A percentile compares a stretch with the other conserved stretches of the same genome.
These are phyloP conservation scores for Venustampulla echinocandica DNA, from an alignment of 495 filamentous ascomycete genomes.

Conservation along the genomic window DNA sequence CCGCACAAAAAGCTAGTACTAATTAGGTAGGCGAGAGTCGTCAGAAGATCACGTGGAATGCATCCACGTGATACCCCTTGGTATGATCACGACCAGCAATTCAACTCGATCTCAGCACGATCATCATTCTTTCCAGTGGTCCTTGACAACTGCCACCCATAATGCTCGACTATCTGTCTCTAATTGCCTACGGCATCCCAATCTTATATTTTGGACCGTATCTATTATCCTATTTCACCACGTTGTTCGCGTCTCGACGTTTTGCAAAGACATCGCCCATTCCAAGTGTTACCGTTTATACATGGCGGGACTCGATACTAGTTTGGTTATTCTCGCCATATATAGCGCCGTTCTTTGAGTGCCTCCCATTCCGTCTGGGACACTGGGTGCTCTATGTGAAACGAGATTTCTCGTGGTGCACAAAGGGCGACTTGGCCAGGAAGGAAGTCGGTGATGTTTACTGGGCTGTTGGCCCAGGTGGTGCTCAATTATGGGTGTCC, in stretches of 20 bases:
- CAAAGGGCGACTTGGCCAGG: constrained; percentile 17
- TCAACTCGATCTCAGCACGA: too few relatives aligned
- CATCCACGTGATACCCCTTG: too few relatives aligned
- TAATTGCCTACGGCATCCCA: neutral
- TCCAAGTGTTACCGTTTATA: neutral
- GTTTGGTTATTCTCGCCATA: constrained; percentile 10
- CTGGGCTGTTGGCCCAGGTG: constrained; percentile 21
- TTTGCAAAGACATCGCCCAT: neutral
- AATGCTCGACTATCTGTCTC: neutral
- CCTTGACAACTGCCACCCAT: neutral
- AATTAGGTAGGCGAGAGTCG: too few relatives aligned
- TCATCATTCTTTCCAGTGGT: too few relatives aligned
- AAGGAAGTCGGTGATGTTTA: constrained; percentile 32
- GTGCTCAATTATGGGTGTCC: constrained; percentile 27
- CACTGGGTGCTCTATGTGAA: constrained; percentile 7
- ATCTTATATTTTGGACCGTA: neutral
- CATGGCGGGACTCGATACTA: neutral
- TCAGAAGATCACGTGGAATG: too few relatives aligned
- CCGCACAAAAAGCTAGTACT: too few relatives aligned
- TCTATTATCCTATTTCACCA: too few relatives aligned
- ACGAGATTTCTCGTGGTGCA: constrained; percentile 5
- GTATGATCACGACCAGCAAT: too few relatives aligned
- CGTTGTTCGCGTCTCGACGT: constrained; percentile 1
- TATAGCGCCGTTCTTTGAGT: neutral
- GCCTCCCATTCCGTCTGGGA: constrained; percentile 3